A percentile compares a stretch with the other conserved stretches of the same genome.
Evolutionary conservation across 1,284 basidiomycete species (phyloP).

Genomic region (Pseudozyma sp.): DNA sequence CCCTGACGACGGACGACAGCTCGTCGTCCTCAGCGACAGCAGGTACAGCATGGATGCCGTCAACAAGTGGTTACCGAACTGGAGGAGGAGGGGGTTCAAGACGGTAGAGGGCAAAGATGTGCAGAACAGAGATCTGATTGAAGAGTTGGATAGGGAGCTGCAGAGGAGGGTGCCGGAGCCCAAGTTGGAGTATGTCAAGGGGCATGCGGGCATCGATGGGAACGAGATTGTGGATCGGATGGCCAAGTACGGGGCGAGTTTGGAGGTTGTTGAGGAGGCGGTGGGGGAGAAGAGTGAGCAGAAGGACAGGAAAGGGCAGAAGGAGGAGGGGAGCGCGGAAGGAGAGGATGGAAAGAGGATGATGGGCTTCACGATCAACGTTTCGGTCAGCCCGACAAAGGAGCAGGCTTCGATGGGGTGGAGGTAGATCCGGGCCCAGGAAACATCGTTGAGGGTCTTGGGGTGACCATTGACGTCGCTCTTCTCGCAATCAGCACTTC

Average conservation of each 20-base stretch:
- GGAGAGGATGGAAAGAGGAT: too few relatives aligned
- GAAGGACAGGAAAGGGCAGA: neutral
- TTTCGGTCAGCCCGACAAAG: neutral
- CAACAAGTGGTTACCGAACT: conserved; percentile 75
- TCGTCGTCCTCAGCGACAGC: conserved; percentile 81
- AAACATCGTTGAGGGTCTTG: too few relatives aligned
- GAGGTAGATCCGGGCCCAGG: neutral
- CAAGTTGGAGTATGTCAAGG: conserved; percentile 76
- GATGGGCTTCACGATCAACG: neutral
- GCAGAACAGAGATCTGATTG: conserved; percentile 77
- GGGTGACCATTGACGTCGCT: too few relatives aligned
- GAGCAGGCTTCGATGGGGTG: neutral
- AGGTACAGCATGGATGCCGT: conserved; percentile 77
- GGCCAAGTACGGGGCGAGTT: conserved; percentile 43
- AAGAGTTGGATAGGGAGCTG: conserved; percentile 70
- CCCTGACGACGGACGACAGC: conserved; percentile 71
- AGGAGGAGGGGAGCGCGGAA: too few relatives aligned
- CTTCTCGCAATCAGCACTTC: too few relatives aligned
- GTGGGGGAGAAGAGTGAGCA: neutral
- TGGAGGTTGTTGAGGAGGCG: conserved; percentile 1
- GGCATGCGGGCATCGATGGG: conserved; percentile 78
- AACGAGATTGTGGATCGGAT: conserved; percentile 80
- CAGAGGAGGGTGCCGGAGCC: conserved; percentile 17
- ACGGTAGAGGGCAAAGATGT: conserved; percentile 73
- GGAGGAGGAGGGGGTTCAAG: conserved; percentile 74